Base-by-base conservation (phyloP, 306 rosid species). In the Gleditsia sinensis region DNA sequence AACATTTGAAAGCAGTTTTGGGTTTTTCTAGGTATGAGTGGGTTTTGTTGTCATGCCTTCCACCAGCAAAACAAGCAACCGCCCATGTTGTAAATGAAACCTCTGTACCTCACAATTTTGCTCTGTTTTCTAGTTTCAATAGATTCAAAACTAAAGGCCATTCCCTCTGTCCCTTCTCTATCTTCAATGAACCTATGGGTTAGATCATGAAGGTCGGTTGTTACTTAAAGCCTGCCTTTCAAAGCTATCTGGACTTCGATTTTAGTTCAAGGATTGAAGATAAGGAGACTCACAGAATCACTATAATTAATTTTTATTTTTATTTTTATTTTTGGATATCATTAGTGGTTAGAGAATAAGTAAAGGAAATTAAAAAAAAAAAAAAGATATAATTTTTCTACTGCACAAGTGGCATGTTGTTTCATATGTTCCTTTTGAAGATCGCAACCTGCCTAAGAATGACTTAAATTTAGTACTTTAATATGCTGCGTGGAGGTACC, bases 1-100 rank as follows among this genome's bases (percentile, higher is more conserved):
- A 68, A 64, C 79, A 65, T 71, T 80, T 72, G 78, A 64, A 78
- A 49, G 80, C 65, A 48, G 71, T n/a, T 34, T 78, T 66, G 78
- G 56, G 62, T 40, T 68, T 64, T 62, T 81, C 49, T 55, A 54
- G 74, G 75, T 72, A n/a, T n/a, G n/a, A 3, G 79, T 55, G 78
- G 72, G 87, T 65, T 83, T 56, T 83, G 81, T 48, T 75, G 86
- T 83, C 93, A 72, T 50, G 72, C 77, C 86, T 72, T 79, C 57
- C 13, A 75, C 69, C 76, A 75, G 59, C 57, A 54, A 27, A 30
- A 34, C 69, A 39, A 36, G 8, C 76, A 58, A 48, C 56, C 40
- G 11, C 12, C 69, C 45, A 23, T 60, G 19, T 74, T 81, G 45
- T 25, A 67, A 74, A 36, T 59, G 57, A 32, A 65, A 3, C 4